phyloP scores from a whole-genome alignment of 169 alveolate genomes.

The Eimeria tenella region DNA sequence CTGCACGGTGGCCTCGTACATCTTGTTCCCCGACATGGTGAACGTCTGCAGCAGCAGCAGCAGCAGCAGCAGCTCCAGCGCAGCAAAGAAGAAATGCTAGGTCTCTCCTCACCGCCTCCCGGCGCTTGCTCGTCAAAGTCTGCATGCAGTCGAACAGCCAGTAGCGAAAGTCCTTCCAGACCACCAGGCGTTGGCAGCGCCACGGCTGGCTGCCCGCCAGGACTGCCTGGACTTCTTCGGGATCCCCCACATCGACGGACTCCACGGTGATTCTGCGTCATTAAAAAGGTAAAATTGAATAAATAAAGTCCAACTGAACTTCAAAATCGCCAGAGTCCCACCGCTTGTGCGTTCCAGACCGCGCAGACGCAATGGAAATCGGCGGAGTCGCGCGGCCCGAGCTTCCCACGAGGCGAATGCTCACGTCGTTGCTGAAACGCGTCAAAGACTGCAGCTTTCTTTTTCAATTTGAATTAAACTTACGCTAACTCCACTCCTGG shows the following conservation, averaged over 20 bases:
- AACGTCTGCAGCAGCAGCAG: slow-evolving; percentile 56
- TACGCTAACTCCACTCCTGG: slow-evolving; percentile 86
- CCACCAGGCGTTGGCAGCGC: slow-evolving; percentile 91
- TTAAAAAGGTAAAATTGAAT: background rate
- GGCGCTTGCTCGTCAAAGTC: slow-evolving; percentile 81
- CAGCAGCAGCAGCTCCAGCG: background rate
- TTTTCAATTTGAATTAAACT: background rate
- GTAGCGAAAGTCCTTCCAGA: slow-evolving; percentile 89
- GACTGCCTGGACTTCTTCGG: slow-evolving; percentile 86
- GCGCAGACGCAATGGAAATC: slow-evolving; percentile 87
- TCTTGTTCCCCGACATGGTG: slow-evolving; percentile 84
- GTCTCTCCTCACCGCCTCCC: slow-evolving; percentile 76
- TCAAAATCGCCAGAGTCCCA: slow-evolving; percentile 81
- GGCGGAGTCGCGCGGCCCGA: slow-evolving; percentile 87
- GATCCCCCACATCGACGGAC: slow-evolving; percentile 90
- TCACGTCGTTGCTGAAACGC: slow-evolving; percentile 82
- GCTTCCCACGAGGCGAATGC: slow-evolving; percentile 83
- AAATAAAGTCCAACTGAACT: slow-evolving; percentile 9
- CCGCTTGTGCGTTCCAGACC: slow-evolving; percentile 85
- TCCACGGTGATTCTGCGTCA: slow-evolving; percentile 81
- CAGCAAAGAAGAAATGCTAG: background rate
- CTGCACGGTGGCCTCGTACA: slow-evolving; percentile 80
- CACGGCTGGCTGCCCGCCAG: slow-evolving; percentile 86
- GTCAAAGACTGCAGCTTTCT: background rate
- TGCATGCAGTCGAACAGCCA: slow-evolving; percentile 93